Conservation (phyloP, 108 stramenopile genomes). For the Nitzschia sp. region DNA sequence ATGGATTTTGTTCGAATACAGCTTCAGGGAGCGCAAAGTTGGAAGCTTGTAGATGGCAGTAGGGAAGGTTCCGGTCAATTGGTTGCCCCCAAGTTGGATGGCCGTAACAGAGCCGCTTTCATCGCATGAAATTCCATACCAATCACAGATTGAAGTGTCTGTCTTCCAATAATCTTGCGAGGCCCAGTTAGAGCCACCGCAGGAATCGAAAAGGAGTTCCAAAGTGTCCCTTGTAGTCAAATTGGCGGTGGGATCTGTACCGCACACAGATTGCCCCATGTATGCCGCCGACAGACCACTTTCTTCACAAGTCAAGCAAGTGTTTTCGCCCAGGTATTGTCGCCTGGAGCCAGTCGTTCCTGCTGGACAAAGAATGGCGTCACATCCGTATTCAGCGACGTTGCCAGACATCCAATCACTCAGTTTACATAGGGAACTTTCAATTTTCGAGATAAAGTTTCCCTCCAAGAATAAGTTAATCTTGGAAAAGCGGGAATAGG, state of each 20-base stretch:
- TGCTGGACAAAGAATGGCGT: constrained; percentile 28
- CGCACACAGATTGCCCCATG: constrained; percentile 39
- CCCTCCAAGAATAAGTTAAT: constrained; percentile 47
- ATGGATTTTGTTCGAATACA: constrained; percentile 46
- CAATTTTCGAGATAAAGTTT: constrained; percentile 37
- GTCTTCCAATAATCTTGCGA: constrained; percentile 45
- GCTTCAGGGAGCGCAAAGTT: constrained; percentile 33
- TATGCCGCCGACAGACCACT: constrained; percentile 17
- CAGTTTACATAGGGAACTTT: constrained; percentile 14
- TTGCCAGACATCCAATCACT: constrained; percentile 32
- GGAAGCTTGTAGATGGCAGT: constrained; percentile 39
- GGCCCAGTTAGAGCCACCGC: constrained; percentile 37
- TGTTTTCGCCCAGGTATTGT: constrained; percentile 46
- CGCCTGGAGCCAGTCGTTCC: constrained; percentile 38
- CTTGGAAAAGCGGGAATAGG: constrained; percentile 30
- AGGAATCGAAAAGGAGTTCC: constrained; percentile 33
- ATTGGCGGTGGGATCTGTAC: constrained; percentile 3
- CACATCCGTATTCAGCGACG: constrained; percentile 25
- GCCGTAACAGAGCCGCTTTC: constrained; percentile 30
- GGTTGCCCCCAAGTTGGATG: constrained; percentile 37
- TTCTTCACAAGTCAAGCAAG: constrained; percentile 32
- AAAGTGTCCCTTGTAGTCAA: constrained; percentile 46
- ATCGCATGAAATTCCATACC: constrained; percentile 41
- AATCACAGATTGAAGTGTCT: constrained; percentile 35
- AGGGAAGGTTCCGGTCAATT: constrained; percentile 43